These are phyloP conservation scores for Physocladia obscura DNA, from an alignment of 192 early-diverging fungal species.

Conservation along the genomic window DNA sequence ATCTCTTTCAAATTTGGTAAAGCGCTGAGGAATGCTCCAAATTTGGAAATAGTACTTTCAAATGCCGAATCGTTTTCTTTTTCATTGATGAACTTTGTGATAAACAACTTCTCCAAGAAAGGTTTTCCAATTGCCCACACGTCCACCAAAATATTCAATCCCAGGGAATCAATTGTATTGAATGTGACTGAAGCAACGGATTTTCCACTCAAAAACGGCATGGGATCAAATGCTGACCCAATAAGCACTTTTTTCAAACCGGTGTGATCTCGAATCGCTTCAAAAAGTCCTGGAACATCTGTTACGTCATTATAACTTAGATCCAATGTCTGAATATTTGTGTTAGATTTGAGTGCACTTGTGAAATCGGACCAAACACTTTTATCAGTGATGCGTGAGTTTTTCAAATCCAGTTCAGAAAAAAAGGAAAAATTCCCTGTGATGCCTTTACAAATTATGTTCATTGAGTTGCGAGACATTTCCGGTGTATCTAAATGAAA, in stretches of 20 bases:
- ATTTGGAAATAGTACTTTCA: neutral
- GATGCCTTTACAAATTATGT: neutral
- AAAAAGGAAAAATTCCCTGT: slow-evolving; percentile 5
- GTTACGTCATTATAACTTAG: slow-evolving; percentile 13
- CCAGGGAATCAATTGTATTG: neutral
- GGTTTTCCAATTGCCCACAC: neutral
- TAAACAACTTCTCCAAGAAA: neutral
- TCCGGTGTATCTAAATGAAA: neutral
- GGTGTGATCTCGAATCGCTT: neutral
- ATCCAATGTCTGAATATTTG: neutral
- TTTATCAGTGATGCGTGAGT: neutral
- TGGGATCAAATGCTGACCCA: neutral
- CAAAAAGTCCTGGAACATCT: neutral
- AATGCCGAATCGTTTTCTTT: neutral
- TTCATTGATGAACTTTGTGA: neutral
- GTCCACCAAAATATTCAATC: neutral
- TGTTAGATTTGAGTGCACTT: neutral
- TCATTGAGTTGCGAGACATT: slow-evolving; percentile 7
- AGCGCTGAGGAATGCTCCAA: neutral
- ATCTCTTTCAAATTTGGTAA: neutral
- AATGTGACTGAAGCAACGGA: too few relatives aligned
- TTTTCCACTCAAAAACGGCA: slow-evolving; percentile 1
- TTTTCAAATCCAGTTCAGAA: neutral
- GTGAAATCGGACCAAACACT: neutral
- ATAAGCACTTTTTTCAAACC: neutral